Percentiles rank a stretch among this genome's conserved stretches.
These are phyloP conservation scores for Solanum pennellii DNA, from an alignment of 257 asterid species.

Conservation along the genomic window DNA sequence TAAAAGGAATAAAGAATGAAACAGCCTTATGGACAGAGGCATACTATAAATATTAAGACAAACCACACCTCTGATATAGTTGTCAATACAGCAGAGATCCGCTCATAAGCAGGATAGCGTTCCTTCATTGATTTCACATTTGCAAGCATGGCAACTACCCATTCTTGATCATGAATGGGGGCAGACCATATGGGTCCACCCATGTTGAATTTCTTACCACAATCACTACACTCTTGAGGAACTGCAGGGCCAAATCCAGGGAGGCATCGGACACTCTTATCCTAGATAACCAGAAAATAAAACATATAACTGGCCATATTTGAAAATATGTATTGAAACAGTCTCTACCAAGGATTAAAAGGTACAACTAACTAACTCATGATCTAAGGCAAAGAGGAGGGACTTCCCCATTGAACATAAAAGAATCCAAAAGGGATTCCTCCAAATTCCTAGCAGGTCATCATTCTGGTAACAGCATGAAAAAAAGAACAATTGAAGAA, in stretches of 20 bases:
- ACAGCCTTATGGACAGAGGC: not conserved
- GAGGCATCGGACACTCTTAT: constrained; percentile 65
- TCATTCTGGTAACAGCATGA: not conserved
- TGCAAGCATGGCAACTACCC: constrained; percentile 71
- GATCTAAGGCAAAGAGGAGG: not conserved
- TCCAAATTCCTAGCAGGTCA: not conserved
- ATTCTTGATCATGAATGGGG: constrained; percentile 89
- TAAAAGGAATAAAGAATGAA: not conserved
- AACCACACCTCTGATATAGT: constrained; percentile 77
- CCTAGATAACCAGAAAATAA: constrained; percentile 19
- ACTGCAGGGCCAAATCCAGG: constrained; percentile 96
- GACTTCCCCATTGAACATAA: not conserved
- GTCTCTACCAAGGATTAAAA: not conserved
- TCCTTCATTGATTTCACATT: constrained; percentile 59
- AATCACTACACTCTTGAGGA: constrained; percentile 78
- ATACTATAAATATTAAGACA: not conserved
- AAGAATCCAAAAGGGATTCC: not conserved
- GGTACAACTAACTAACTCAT: not conserved
- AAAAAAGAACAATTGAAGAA: not conserved
- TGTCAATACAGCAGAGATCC: constrained; percentile 80
- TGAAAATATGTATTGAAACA: not conserved
- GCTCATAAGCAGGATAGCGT: constrained; percentile 75
- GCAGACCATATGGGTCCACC: constrained; percentile 99
- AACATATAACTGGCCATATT: not conserved
- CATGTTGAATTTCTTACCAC: constrained; percentile 93